Evolutionary conservation across 768 basidiomycete species (phyloP).

Genomic region (Tricholoma sp.): DNA sequence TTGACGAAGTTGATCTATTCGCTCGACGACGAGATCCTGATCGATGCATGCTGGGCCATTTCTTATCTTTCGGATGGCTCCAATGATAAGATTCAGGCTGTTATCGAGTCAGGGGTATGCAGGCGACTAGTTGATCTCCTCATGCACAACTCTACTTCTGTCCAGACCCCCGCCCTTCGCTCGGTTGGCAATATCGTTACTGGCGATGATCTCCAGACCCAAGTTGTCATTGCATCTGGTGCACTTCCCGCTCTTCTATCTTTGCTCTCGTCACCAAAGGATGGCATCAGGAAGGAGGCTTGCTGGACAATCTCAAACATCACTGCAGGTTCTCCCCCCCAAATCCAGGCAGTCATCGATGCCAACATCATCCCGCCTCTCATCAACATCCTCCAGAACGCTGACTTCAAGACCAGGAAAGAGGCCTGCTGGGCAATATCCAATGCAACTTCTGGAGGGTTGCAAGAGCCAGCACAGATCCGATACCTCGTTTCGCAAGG

Average conservation of each 20-base stretch:
- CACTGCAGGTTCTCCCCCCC: slow-evolving; percentile 93
- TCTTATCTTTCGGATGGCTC: slow-evolving; percentile 98
- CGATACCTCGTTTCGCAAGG: slow-evolving; percentile 97
- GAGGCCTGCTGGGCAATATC: slow-evolving; percentile 99
- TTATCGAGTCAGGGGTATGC: slow-evolving; percentile 97
- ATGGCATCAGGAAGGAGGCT: slow-evolving; percentile 98
- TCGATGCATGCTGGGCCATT: slow-evolving; percentile 99
- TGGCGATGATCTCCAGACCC: slow-evolving; percentile 98
- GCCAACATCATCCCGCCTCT: slow-evolving; percentile 97
- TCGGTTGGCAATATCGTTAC: slow-evolving; percentile 99
- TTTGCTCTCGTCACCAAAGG: slow-evolving; percentile 92
- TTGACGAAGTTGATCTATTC: slow-evolving; percentile 98
- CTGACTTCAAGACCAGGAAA: slow-evolving; percentile 99
- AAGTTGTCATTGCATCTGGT: slow-evolving; percentile 97
- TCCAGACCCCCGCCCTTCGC: slow-evolving; percentile 96
- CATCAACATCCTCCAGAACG: slow-evolving; percentile 95
- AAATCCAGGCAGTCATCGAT: slow-evolving; percentile 97
- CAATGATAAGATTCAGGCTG: slow-evolving; percentile 99
- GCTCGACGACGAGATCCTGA: slow-evolving; percentile 96
- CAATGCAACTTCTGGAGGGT: slow-evolving; percentile 96
- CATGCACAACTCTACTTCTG: slow-evolving; percentile 91
- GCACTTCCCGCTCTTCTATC: slow-evolving; percentile 93
- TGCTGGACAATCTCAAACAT: slow-evolving; percentile 99
- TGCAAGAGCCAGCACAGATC: slow-evolving; percentile 95
- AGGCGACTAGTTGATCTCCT: slow-evolving; percentile 95